Evolutionary conservation across 2,329 filamentous ascomycete genomes (phyloP), one percentile per base, ranked within the genome.

Genomic region (Westerdykella ornata): DNA sequence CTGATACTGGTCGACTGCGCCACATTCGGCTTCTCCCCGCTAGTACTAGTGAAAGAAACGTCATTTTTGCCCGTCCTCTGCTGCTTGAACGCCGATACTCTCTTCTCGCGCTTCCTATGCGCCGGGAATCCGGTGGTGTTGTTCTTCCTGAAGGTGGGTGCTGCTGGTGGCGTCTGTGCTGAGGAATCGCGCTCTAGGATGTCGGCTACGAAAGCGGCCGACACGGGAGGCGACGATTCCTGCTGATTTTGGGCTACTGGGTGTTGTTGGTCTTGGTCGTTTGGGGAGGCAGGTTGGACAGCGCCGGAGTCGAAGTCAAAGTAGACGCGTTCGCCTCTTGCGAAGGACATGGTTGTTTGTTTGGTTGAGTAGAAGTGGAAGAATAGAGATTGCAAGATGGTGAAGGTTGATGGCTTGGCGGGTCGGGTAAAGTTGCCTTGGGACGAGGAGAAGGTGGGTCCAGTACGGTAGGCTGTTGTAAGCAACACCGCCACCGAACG

Each of bases 51-150:
- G 22, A 38, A 35, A 1, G 46, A 31, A 18, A 41, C 39, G 35
- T 56, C 50, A 15, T 56, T 48, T 35, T 64, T 61, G 12, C 59
- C 57, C 7, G 59, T 62, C 46, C 77, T 73, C 57, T 81, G 78
- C 56, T 86, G 81, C 62, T 88, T 94, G 71, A 95, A 95, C 1
- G 84, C 77, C 1, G 88, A 95, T 6, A 78, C 68, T 43, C 77
- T 76, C 42, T 53, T 52, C 11, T 73, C 75, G 50, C 89, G 81
- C 62, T 85, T 88, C 65, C 85, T 92, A 64, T 88, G 89, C 44
- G 82, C 80, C n/a, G 92, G 92, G 53, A 97, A 97, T 1, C 92
- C 92, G 11, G 78, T 81, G 4, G 72, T 48, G 39, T 56, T 66
- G 15, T 72, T 69, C 38, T 72, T 69, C 38, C 77, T 78, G 31